Conservation (phyloP, 225 moss, liverwort and hornwort genomes). For the Ulota crispa region DNA sequence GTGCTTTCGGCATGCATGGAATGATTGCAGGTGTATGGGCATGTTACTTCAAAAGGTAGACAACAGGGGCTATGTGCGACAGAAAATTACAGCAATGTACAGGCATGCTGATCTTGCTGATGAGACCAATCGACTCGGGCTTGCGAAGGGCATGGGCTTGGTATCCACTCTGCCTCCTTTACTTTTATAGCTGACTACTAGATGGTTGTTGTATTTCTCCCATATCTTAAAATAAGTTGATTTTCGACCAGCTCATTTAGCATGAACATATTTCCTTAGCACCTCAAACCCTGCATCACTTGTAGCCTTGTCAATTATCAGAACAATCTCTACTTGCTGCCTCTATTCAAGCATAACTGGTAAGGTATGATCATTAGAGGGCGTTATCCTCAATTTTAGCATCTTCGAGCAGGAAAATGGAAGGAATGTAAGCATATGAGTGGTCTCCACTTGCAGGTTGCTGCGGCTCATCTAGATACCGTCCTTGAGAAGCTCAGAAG, state of each 20-base stretch:
- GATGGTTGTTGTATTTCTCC: constrained; percentile 9
- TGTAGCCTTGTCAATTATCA: constrained; percentile 8
- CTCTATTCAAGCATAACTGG: background rate
- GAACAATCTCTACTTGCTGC: constrained; percentile 8
- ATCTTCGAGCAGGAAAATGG: background rate
- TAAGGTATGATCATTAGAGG: background rate
- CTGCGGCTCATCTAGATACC: constrained; percentile 95
- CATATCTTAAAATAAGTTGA: background rate
- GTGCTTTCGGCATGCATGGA: background rate
- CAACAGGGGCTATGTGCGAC: constrained; percentile 76
- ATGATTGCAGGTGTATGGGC: constrained; percentile 79
- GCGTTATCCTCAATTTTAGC: background rate
- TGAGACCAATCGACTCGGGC: constrained; percentile 86
- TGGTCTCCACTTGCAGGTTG: constrained; percentile 65
- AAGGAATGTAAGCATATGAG: background rate
- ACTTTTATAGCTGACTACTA: background rate
- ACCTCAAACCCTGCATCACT: background rate
- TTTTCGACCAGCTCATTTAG: background rate
- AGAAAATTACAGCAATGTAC: constrained; percentile 87
- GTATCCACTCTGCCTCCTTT: constrained; percentile 39
- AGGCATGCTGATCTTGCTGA: constrained; percentile 85
- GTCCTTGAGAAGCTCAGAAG: constrained; percentile 87
- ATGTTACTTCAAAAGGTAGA: constrained; percentile 95
- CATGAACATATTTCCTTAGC: background rate
- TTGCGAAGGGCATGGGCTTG: constrained; percentile 98